Evolutionary conservation across 2,329 filamentous ascomycete species (phyloP).

Genomic region (Fusarium sp.): DNA sequence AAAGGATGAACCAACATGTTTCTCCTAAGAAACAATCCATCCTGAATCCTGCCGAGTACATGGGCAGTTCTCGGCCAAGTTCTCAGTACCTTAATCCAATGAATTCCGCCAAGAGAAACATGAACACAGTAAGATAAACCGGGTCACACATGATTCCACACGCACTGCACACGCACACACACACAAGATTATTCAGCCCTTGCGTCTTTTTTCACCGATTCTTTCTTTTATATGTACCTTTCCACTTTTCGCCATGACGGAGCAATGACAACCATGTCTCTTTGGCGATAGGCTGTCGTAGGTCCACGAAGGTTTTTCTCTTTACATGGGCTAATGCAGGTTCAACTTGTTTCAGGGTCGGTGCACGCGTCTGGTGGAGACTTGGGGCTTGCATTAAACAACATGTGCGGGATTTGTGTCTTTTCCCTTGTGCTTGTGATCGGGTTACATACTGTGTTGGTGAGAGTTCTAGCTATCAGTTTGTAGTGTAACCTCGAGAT

Average conservation of each 20-base stretch:
- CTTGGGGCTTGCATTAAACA: background rate
- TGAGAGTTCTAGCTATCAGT: background rate
- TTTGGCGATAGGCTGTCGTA: constrained; percentile 32
- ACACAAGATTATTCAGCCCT: constrained; percentile 4
- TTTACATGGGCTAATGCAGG: constrained; percentile 35
- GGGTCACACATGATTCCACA: background rate
- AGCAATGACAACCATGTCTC: constrained; percentile 11
- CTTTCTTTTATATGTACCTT: constrained; percentile 7
- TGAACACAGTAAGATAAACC: background rate
- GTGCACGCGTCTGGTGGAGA: constrained; percentile 14
- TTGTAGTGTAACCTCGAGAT: background rate
- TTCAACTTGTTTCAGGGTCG: constrained; percentile 38
- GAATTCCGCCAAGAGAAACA: background rate
- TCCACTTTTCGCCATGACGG: constrained; percentile 22
- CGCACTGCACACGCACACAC: background rate
- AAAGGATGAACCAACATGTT: background rate
- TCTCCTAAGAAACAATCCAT: background rate
- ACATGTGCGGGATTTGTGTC: constrained; percentile 26
- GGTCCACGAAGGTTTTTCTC: constrained; percentile 28
- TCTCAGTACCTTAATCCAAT: background rate
- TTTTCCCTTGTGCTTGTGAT: too few relatives aligned
- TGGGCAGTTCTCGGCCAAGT: background rate
- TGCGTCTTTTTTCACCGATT: constrained; percentile 29
- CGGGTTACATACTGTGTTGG: background rate
- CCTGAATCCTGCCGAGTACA: background rate